Evolutionary conservation across 1,284 basidiomycete genomes (phyloP).

Genomic region (Porogramme epimiltina): DNA sequence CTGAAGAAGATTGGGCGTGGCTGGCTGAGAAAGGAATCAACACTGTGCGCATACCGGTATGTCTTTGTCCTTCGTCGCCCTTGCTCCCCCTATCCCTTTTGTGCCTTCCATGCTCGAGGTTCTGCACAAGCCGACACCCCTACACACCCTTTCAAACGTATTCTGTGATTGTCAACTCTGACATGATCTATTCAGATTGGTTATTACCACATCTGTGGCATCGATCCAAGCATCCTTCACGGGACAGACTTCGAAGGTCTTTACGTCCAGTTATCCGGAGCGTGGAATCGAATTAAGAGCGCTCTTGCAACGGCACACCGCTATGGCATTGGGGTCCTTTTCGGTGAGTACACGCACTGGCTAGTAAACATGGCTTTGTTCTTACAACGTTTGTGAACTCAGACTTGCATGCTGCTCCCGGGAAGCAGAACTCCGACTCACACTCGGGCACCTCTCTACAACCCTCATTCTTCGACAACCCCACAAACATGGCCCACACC

Average conservation of each 20-base stretch:
- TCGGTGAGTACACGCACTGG: constrained; percentile 49
- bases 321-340: constrained; percentile 76
- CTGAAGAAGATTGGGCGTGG: constrained; percentile 73
- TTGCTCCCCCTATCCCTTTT: background rate
- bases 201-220: constrained; percentile 73
- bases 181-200: constrained; percentile 57
- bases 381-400: background rate
- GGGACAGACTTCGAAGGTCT: constrained; percentile 74
- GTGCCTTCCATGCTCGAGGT: background rate
- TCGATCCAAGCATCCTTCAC: constrained; percentile 62
- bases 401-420: constrained; percentile 78
- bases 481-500: constrained; percentile 58
- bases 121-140: no score
- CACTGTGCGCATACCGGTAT: constrained; percentile 81
- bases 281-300: constrained; percentile 70
- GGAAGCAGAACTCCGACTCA: constrained; percentile 72
- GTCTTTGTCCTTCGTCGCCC: constrained; percentile 22
- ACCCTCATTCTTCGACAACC: constrained; percentile 50
- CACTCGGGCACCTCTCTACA: constrained; percentile 64
- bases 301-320: constrained; percentile 66
- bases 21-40: constrained; percentile 78
- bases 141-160: no score
- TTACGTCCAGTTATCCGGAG: constrained; percentile 64
- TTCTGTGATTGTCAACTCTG: background rate
- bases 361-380: background rate